Conservation (phyloP, 2,329 filamentous ascomycete species). For the Boeremia exigua region DNA sequence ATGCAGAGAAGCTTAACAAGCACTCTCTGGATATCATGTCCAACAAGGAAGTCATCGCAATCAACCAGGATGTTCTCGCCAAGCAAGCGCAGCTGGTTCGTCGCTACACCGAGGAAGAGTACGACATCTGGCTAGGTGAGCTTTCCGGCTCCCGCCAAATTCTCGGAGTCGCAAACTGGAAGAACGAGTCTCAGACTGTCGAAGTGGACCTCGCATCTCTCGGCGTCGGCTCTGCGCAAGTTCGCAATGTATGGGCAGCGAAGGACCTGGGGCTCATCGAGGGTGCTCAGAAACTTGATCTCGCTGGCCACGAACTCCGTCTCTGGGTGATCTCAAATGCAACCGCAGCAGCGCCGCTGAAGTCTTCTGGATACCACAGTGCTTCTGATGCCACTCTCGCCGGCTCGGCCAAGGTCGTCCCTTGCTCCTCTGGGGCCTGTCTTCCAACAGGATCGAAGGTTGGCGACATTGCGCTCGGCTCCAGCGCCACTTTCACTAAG, state of each 20-base stretch:
- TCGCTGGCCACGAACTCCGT: constrained; percentile 38
- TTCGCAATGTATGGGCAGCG: constrained; percentile 47
- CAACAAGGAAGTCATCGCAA: constrained; percentile 62
- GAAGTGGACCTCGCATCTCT: constrained; percentile 40
- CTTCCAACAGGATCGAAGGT: constrained; percentile 43
- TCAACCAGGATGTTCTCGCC: constrained; percentile 64
- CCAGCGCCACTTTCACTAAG: constrained; percentile 36
- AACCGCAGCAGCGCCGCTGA: constrained; percentile 12
- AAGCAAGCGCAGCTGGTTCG: constrained; percentile 58
- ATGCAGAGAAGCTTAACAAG: constrained; percentile 28
- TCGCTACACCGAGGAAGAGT: constrained; percentile 47
- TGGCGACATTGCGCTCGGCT: constrained; percentile 34
- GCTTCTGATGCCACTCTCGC: constrained; percentile 39
- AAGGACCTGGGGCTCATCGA: constrained; percentile 27
- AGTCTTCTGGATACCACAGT: constrained; percentile 36
- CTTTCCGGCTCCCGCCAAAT: constrained; percentile 45
- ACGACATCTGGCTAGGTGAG: constrained; percentile 49
- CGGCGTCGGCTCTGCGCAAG: constrained; percentile 43
- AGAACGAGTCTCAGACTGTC: constrained; percentile 41
- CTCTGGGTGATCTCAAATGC: constrained; percentile 47
- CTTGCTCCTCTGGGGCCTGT: constrained; percentile 36
- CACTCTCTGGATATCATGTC: constrained; percentile 41
- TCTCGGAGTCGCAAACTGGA: constrained; percentile 49
- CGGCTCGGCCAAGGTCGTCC: constrained; percentile 33
- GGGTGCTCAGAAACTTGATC: constrained; percentile 20